These are phyloP conservation scores for Cyberlindnera japonica DNA, from an alignment of 805 yeast species.

Conservation along the genomic window DNA sequence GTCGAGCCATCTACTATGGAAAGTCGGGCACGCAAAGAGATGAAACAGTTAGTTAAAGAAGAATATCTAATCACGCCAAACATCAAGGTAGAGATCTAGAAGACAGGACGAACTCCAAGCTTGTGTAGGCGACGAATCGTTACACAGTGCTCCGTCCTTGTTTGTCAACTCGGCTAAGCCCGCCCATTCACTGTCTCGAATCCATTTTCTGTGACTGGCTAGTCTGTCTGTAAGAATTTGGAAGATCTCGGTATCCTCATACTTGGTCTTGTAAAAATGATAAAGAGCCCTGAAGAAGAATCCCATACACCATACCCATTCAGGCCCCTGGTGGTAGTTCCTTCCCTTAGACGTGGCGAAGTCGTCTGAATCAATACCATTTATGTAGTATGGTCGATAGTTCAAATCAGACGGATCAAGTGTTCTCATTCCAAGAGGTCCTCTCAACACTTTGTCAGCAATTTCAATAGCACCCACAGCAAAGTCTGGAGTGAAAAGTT, in stretches of 20 bases:
- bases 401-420: slow-evolving; percentile 90
- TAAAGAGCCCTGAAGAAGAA: slow-evolving; percentile 79
- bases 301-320: slow-evolving; percentile 94
- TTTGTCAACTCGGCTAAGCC: slow-evolving; percentile 92
- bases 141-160: slow-evolving; percentile 76
- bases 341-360: slow-evolving; percentile 94
- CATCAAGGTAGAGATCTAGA: slow-evolving; percentile 72
- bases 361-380: slow-evolving; percentile 75
- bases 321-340: slow-evolving; percentile 98
- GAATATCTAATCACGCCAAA: too few species aligned
- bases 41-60: too few species aligned
- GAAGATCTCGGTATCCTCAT: slow-evolving; percentile 46
- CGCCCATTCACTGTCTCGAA: slow-evolving; percentile 80
- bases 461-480: slow-evolving; percentile 63
- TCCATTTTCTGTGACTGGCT: slow-evolving; percentile 63
- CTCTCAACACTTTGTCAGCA: slow-evolving; percentile 75
- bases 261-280: slow-evolving; percentile 41
- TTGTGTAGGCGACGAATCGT: slow-evolving; percentile 91
- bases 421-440: slow-evolving; percentile 89
- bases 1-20: too few species aligned
- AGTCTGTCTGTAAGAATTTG: slow-evolving; percentile 60
- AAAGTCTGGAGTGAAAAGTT: slow-evolving; percentile 60
- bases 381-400: slow-evolving; percentile 85
- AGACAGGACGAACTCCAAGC: slow-evolving; percentile 94
- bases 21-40: too few species aligned